Evolutionary conservation across 495 filamentous ascomycete genomes (phyloP).

Genomic region (Rusavskia elegans): DNA sequence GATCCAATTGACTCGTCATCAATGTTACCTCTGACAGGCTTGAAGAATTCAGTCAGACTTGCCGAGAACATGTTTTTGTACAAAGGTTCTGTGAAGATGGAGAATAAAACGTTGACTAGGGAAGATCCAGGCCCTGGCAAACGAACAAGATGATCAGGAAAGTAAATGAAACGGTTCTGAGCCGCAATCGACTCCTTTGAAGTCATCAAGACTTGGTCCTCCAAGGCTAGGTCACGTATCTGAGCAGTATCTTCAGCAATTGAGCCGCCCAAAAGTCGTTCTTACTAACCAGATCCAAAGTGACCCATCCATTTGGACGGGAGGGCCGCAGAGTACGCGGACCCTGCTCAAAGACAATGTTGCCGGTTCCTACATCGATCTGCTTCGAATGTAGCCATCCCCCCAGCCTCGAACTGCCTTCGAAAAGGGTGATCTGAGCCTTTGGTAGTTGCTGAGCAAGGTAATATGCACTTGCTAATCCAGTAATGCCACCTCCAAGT

Average conservation of each 20-base stretch:
- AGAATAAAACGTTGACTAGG: conserved; percentile 10
- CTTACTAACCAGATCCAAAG: conserved; percentile 38
- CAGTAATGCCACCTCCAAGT: conserved; percentile 81
- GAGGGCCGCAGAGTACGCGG: conserved; percentile 60
- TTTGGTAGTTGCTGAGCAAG: conserved; percentile 43
- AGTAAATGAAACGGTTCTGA: conserved; percentile 72
- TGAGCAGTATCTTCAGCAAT: conserved; percentile 16
- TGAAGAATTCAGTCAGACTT: conserved; percentile 25
- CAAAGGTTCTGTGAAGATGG: conserved; percentile 43
- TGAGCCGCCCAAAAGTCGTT: not conserved
- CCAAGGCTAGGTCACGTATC: conserved; percentile 47
- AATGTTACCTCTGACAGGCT: conserved; percentile 12
- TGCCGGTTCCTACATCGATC: conserved; percentile 39
- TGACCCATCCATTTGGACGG: conserved; percentile 26
- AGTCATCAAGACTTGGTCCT: conserved; percentile 44
- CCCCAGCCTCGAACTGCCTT: conserved; percentile 49
- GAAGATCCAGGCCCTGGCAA: conserved; percentile 34
- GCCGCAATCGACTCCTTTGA: conserved; percentile 30
- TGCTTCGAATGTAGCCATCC: conserved; percentile 69
- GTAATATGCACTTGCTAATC: conserved; percentile 66
- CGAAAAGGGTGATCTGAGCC: conserved; percentile 60
- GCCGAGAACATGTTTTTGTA: conserved; percentile 34
- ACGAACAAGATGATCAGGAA: conserved; percentile 71
- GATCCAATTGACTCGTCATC: conserved; percentile 58
- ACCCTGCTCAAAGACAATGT: conserved; percentile 69